Evolutionary conservation across 768 basidiomycete species (phyloP), one percentile per base, ranked within the genome.

Genomic region (Termitomyces sp.): DNA sequence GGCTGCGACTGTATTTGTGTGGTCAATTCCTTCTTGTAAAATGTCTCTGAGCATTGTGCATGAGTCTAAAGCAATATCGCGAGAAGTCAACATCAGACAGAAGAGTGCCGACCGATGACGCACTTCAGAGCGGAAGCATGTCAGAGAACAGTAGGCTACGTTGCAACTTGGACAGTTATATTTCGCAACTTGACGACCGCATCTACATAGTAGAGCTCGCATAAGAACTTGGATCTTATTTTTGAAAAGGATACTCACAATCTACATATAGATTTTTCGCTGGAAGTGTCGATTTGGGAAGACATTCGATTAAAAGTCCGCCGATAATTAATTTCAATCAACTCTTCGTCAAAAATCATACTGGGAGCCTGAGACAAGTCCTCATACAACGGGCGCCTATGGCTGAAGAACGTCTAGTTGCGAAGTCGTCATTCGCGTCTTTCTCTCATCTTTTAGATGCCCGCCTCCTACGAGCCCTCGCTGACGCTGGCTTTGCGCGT

Each of bases 121-220:
- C 70, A 88, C 88, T 71, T 82, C 75, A 30, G 87, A 87, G 45
- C 86, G 83, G 72, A 91, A 94, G 71, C 92, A 94, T 11, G 75
- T 72, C 32, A 93, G 68, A 28, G 89, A 89, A 72, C 92, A 94
- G 64, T 94, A 94, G 0, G 81, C 80, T 28, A 87, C 72, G 65
- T 93, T 93, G 72, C 92, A 94, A 33, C 77, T 77, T 24, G 92
- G 88, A 62, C 92, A 94, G 0, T 84, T 86, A 70, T 94, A 94
- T 65, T 84, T 86, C 18, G 89, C 81, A 62, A 89, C 79, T 64
- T 90, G 87, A 65, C 88, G 78, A 33, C 76, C 79, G 73, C 91
- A 94, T 64, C 91, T 94, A 28, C 8, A 53, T 11, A 18, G 40
- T 2, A 32, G 9, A 41, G 7, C 32, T 5, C 53, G 32, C 4